Evolutionary conservation across 805 yeast species (phyloP).

Genomic region (Ogataea salicorniae): DNA sequence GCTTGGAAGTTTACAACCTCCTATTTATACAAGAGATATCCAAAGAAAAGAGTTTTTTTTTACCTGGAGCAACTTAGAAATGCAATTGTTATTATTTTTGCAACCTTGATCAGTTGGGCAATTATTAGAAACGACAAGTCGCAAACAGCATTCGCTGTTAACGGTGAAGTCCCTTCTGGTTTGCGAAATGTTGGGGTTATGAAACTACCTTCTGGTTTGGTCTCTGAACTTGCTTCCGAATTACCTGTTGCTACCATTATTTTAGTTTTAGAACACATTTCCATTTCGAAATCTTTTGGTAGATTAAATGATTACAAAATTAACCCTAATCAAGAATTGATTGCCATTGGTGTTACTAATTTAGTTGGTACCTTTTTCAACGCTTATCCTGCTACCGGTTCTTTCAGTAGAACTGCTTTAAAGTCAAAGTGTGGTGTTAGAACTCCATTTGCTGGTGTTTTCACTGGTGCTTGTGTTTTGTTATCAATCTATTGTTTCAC

Average conservation of each 20-base stretch:
- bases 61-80: conserved; percentile 73
- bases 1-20: conserved; percentile 63
- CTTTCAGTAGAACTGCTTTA: conserved; percentile 90
- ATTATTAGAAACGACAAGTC: conserved; percentile 44
- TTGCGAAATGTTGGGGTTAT: conserved; percentile 71
- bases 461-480: conserved; percentile 84
- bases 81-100: conserved; percentile 75
- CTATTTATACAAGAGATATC: conserved; percentile 57
- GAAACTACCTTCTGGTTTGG: conserved; percentile 55
- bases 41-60: conserved; percentile 56
- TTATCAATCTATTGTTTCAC: conserved; percentile 84
- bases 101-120: conserved; percentile 80
- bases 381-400: conserved; percentile 95
- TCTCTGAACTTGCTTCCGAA: conserved; percentile 61
- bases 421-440: conserved; percentile 94
- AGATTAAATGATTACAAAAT: conserved; percentile 87
- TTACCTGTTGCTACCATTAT: conserved; percentile 83
- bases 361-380: conserved; percentile 86
- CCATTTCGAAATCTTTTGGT: conserved; percentile 91
- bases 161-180: conserved; percentile 82
- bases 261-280: conserved; percentile 83
- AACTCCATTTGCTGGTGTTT: conserved; percentile 89
- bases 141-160: conserved; percentile 46
- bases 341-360: conserved; percentile 91
- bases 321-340: conserved; percentile 87